Base-by-base conservation (phyloP, 768 basidiomycete genomes). In the Paxillus involutus region DNA sequence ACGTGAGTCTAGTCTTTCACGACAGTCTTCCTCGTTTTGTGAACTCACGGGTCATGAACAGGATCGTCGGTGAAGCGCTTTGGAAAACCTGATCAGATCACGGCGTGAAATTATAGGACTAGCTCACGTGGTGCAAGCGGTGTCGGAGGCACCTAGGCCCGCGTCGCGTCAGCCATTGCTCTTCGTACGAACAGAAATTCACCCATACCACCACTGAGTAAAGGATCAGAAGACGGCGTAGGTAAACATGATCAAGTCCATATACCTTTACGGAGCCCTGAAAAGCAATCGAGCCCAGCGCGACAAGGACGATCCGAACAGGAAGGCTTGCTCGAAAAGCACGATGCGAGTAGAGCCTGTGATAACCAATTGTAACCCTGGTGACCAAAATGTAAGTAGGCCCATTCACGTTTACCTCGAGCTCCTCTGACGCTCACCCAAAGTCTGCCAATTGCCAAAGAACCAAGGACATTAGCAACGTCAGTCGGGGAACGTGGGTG, bases 261-360 rank as follows among this genome's bases (percentile, higher is more conserved):
- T 71, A 24, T 40, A 85, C 85, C 77, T 89, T 88, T 63, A 90
- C 88, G 41, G 86, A 88, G 3, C 89, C 90, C 63, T 91, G 89
- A 59, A 90, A 88, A 0, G 83, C 89, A 45, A 85, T 80, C 4
- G 85, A 81, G 1, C 90, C 89, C 65, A 91, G 71, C 29, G 80
- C 69, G 17, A 88, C 86, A 32, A 91, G 71, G 19, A 79, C 68
- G 6, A 84, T 59, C 11, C 88, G 77, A 39, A 88, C 80, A 10
- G 73, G 74, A 16, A 79, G 52, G 1, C 72, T 72, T 5, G 88
- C 88, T 17, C 77, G 77, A 67, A 88, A 90, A 2, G 88, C 77
- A 4, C 81, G 79, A 62, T 91, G 89, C 6, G 88, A 88, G 69
- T 86, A 90, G n/a, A 91, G 70, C 36, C 89, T 78, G 64, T 91